phyloP scores from a whole-genome alignment of 1,139 yeast genomes.

The Protomyces inundatus region DNA sequence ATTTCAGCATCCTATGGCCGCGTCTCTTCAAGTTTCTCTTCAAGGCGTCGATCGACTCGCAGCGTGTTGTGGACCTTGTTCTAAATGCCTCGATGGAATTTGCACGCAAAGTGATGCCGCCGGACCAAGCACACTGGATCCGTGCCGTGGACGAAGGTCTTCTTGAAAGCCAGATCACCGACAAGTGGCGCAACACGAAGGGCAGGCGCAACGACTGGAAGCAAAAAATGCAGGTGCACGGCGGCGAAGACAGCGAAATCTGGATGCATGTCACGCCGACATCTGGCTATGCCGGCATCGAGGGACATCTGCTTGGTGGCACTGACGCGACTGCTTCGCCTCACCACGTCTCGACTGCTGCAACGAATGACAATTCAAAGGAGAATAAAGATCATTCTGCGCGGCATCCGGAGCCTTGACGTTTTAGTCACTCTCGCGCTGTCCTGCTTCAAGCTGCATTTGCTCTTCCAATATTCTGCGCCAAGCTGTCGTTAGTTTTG shows the following conservation, averaged over 20 bases:
- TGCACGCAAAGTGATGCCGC: constrained; percentile 3
- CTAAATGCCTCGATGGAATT: constrained; percentile 20
- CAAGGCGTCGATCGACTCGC: constrained; percentile 17
- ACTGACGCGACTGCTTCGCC: constrained; percentile 14
- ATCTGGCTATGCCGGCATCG: constrained; percentile 20
- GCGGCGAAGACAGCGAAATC: constrained; percentile 4
- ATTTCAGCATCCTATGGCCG: constrained; percentile 23
- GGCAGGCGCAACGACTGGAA: constrained; percentile 21
- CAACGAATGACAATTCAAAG: constrained; percentile 4
- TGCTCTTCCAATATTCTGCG: background rate
- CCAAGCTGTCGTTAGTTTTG: background rate
- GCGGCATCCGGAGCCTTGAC: background rate
- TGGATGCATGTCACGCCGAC: constrained; percentile 24
- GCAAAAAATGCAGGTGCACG: constrained; percentile 1
- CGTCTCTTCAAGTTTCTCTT: constrained; percentile 9
- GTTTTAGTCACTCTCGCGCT: background rate
- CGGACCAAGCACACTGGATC: constrained; percentile 7
- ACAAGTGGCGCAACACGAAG: constrained; percentile 21
- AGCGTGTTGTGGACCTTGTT: constrained; percentile 23
- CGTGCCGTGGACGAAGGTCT: constrained; percentile 7
- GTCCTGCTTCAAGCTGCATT: background rate
- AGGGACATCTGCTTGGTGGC: constrained; percentile 14
- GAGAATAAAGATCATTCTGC: background rate
- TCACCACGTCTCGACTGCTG: constrained; percentile 4
- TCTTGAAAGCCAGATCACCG: constrained; percentile 16